Percentiles rank a stretch among this genome's conserved stretches.
These are phyloP conservation scores for Albifimbria verrucaria DNA, from an alignment of 2,329 filamentous ascomycete genomes.

Conservation along the genomic window DNA sequence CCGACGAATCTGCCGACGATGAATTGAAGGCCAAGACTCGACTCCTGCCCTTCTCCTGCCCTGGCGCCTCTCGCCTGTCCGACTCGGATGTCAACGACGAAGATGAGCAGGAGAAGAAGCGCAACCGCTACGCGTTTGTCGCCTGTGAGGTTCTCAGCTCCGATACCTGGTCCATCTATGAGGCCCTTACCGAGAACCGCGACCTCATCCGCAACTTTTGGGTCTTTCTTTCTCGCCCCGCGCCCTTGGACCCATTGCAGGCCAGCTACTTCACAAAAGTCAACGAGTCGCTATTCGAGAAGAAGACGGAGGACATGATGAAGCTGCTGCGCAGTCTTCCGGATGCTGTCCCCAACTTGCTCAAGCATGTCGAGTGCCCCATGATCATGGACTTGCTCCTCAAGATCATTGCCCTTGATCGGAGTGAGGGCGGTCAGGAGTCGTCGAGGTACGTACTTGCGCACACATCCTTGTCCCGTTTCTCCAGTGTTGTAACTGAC, in stretches of 20 bases:
- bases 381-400: conserved; percentile 97
- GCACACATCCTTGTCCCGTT: conserved; percentile 24
- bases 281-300: conserved; percentile 95
- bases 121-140: conserved; percentile 90
- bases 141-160: conserved; percentile 91
- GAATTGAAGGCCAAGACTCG: conserved; percentile 44
- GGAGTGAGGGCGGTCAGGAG: conserved; percentile 83
- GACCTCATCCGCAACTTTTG: conserved; percentile 80
- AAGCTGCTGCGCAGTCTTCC: conserved; percentile 82
- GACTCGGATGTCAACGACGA: conserved; percentile 48
- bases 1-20: conserved; percentile 48
- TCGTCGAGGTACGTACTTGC: conserved; percentile 69
- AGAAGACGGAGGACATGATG: conserved; percentile 97
- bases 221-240: conserved; percentile 80
- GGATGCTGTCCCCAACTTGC: conserved; percentile 76
- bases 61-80: conserved; percentile 50
- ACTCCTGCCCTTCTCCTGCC: conserved; percentile 46
- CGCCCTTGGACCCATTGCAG: conserved; percentile 86
- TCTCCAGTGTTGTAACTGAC: conserved; percentile 2
- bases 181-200: conserved; percentile 84
- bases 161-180: conserved; percentile 95
- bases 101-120: conserved; percentile 84
- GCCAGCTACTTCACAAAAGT: conserved; percentile 99
- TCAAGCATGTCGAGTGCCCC: conserved; percentile 92
- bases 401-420: conserved; percentile 95